Evolutionary conservation across 768 basidiomycete genomes (phyloP).

Genomic region (Austroboletus eburneus): DNA sequence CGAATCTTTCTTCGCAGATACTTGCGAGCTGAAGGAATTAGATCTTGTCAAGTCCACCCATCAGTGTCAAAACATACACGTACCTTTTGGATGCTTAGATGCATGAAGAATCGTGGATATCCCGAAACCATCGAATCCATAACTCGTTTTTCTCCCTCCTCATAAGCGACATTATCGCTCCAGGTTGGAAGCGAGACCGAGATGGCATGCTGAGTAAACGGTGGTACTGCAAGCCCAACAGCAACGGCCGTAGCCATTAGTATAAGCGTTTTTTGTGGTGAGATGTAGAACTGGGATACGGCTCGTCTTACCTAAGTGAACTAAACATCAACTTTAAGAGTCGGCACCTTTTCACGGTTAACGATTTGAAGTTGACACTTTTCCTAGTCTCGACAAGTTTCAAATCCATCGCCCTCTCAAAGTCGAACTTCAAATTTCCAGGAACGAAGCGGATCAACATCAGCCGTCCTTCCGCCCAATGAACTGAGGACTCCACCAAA

Average conservation of each 20-base stretch:
- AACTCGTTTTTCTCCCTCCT: conserved; percentile 81
- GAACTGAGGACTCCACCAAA: too few species aligned
- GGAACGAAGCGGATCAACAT: not conserved
- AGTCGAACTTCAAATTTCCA: too few species aligned
- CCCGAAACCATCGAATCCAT: conserved; percentile 78
- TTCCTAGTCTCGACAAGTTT: not conserved
- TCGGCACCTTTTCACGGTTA: too few species aligned
- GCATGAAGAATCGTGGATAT: conserved; percentile 94
- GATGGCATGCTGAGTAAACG: conserved; percentile 80
- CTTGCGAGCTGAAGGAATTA: conserved; percentile 56
- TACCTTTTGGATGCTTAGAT: conserved; percentile 81
- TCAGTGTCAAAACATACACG: conserved; percentile 22
- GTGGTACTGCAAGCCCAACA: conserved; percentile 49
- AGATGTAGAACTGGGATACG: too few species aligned
- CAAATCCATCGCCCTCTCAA: too few species aligned
- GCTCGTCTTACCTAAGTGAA: too few species aligned
- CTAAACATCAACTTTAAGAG: too few species aligned
- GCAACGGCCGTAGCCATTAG: conserved; percentile 7
- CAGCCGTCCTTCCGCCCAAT: not conserved
- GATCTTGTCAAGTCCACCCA: not conserved
- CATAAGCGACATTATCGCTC: conserved; percentile 88
- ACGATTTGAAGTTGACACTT: too few species aligned
- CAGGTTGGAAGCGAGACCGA: conserved; percentile 94
- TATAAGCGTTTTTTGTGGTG: not conserved
- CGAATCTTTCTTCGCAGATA: conserved; percentile 78